Conservation (phyloP, 306 rosid genomes). For the Canavalia gladiata region DNA sequence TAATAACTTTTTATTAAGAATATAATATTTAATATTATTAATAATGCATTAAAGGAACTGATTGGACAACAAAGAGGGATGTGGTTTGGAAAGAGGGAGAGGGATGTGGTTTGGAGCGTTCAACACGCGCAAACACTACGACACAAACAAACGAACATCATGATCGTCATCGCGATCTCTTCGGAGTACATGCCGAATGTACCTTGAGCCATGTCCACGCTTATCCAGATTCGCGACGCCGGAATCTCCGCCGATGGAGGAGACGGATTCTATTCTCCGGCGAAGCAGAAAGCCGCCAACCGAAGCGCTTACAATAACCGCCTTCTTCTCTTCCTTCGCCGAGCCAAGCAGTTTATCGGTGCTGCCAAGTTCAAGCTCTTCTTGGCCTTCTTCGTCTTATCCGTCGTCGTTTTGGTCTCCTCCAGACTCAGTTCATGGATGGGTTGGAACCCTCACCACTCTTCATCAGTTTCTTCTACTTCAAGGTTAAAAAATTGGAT, state of each 20-base stretch:
- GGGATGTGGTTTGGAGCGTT: not conserved
- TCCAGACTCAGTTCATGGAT: slow-evolving; percentile 56
- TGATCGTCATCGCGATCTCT: not conserved
- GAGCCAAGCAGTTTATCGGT: slow-evolving; percentile 49
- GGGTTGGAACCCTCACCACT: slow-evolving; percentile 62
- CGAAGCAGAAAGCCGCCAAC: slow-evolving; percentile 65
- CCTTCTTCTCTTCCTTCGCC: slow-evolving; percentile 46
- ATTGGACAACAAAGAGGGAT: not conserved
- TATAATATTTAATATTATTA: too few relatives aligned
- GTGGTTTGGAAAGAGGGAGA: slow-evolving; percentile 18
- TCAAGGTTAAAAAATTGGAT: slow-evolving; percentile 49
- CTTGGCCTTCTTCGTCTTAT: slow-evolving; percentile 35
- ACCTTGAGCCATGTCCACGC: slow-evolving; percentile 50
- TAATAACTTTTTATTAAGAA: too few relatives aligned
- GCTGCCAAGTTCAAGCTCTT: slow-evolving; percentile 57
- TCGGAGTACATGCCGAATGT: slow-evolving; percentile 21
- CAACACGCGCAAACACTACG: not conserved
- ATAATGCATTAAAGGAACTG: too few relatives aligned
- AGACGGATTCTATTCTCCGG: slow-evolving; percentile 61
- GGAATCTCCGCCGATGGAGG: slow-evolving; percentile 4
- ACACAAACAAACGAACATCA: not conserved
- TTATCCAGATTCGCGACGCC: slow-evolving; percentile 47
- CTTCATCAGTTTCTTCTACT: slow-evolving; percentile 56
- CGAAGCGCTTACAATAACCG: slow-evolving; percentile 49
- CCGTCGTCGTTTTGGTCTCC: slow-evolving; percentile 41